Percentiles rank a stretch among this genome's conserved stretches.
Evolutionary conservation across 176 grass and related monocot species (phyloP).

Genomic region (Chloris gayana): DNA sequence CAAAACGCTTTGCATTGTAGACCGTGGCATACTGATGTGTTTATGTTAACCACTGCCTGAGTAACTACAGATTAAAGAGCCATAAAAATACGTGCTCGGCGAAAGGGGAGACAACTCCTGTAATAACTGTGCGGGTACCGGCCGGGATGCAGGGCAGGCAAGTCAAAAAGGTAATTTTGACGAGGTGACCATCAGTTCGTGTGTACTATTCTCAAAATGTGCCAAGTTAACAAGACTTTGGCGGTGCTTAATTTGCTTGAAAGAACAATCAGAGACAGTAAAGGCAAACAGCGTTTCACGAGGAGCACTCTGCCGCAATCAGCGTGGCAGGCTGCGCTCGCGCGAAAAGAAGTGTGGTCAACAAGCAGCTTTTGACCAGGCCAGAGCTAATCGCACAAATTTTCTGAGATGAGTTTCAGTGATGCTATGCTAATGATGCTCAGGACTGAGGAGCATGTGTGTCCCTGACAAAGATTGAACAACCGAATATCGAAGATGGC

Average conservation of each 20-base stretch:
- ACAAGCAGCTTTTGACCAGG: slow-evolving; percentile 46
- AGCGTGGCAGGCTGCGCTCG: slow-evolving; percentile 15
- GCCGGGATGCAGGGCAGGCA: too few relatives aligned
- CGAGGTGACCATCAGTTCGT: background rate
- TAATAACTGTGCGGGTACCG: background rate
- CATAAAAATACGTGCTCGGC: slow-evolving; percentile 37
- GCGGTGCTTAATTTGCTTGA: slow-evolving; percentile 12
- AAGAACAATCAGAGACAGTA: background rate
- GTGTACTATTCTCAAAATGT: slow-evolving; percentile 6
- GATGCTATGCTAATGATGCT: slow-evolving; percentile 12
- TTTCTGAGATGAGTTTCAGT: slow-evolving; percentile 7
- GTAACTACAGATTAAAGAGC: slow-evolving; percentile 21
- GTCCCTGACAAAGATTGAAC: background rate
- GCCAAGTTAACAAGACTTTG: background rate
- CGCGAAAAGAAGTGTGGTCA: slow-evolving; percentile 29
- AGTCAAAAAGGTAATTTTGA: slow-evolving; percentile 1
- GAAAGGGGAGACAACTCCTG: slow-evolving; percentile 36
- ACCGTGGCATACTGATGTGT: background rate
- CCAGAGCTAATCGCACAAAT: background rate
- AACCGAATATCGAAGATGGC: background rate
- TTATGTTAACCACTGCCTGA: background rate
- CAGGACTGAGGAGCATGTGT: background rate
- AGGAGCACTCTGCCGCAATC: slow-evolving; percentile 9
- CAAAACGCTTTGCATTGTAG: background rate
- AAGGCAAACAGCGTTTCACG: background rate